phyloP scores from a whole-genome alignment of 352 stramenopile species.

The Phytopythium ostracodes region DNA sequence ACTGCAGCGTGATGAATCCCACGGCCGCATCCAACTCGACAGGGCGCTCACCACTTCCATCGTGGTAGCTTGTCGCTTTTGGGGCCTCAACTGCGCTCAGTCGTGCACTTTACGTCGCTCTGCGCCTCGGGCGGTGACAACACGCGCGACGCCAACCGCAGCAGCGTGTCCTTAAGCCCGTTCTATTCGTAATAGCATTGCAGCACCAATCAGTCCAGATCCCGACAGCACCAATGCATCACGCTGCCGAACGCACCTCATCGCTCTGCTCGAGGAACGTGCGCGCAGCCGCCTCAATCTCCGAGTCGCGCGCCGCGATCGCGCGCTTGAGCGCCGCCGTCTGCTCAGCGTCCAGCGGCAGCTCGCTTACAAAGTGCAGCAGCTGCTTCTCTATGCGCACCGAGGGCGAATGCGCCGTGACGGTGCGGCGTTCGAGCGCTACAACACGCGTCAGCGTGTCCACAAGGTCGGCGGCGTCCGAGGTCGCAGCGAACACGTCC shows the following conservation, averaged over 20 bases:
- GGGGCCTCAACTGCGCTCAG: constrained; percentile 3
- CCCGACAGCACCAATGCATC: not conserved
- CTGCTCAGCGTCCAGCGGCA: constrained; percentile 21
- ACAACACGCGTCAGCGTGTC: constrained; percentile 55
- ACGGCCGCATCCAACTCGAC: not conserved
- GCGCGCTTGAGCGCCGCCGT: constrained; percentile 31
- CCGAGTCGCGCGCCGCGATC: constrained; percentile 32
- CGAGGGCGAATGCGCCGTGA: not conserved
- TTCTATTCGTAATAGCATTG: constrained; percentile 16
- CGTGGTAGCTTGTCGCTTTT: not conserved
- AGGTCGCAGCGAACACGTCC: constrained; percentile 43
- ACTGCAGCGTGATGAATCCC: not conserved
- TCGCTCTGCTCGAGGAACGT: constrained; percentile 37
- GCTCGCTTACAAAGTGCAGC: constrained; percentile 32
- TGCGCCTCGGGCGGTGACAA: not conserved
- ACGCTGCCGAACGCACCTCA: constrained; percentile 21
- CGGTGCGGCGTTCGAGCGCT: not conserved
- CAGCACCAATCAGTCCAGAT: constrained; percentile 1
- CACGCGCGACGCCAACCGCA: constrained; percentile 24
- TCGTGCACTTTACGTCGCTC: constrained; percentile 1
- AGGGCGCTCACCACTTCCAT: not conserved
- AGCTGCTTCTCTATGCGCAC: constrained; percentile 37
- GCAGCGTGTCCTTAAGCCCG: constrained; percentile 49
- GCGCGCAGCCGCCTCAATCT: constrained; percentile 35
- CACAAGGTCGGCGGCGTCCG: constrained; percentile 48